phyloP scores from a whole-genome alignment of 495 filamentous ascomycete genomes.

The Neurospora pannonica region DNA sequence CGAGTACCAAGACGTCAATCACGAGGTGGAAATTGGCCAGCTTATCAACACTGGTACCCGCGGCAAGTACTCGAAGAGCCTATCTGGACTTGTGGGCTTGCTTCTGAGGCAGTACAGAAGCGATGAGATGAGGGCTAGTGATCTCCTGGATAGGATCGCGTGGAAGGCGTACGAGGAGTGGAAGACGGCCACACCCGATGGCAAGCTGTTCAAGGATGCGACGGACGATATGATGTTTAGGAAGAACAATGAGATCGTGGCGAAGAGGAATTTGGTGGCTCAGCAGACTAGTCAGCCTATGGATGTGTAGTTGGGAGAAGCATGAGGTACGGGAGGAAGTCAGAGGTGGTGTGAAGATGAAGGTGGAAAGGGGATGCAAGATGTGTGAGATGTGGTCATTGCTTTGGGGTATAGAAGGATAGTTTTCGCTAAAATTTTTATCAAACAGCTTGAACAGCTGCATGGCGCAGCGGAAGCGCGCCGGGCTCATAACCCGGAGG shows the following conservation, averaged over 20 bases:
- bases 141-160: slow-evolving; percentile 9
- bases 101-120: slow-evolving; percentile 16
- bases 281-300: background rate
- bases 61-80: slow-evolving; percentile 10
- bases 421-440: background rate
- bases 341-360: background rate
- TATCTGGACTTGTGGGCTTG: slow-evolving; percentile 13
- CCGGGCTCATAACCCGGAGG: slow-evolving; percentile 9
- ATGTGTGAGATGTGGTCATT: background rate
- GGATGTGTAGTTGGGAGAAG: background rate
- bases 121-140: slow-evolving; percentile 7
- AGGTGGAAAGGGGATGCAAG: background rate
- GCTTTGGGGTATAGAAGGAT: background rate
- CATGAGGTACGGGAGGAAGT: background rate
- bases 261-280: background rate
- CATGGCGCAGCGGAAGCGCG: slow-evolving; percentile 9
- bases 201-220: slow-evolving; percentile 15
- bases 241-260: slow-evolving; percentile 6
- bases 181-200: slow-evolving; percentile 17
- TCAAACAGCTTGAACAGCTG: background rate
- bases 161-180: slow-evolving; percentile 20
- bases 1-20: slow-evolving; percentile 16
- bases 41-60: background rate
- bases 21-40: slow-evolving; percentile 4
- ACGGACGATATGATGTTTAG: slow-evolving; percentile 19